Percentiles rank a stretch among this genome's conserved stretches.
Evolutionary conservation across 352 stramenopile genomes (phyloP).

Genomic region (Pythium apleroticum): DNA sequence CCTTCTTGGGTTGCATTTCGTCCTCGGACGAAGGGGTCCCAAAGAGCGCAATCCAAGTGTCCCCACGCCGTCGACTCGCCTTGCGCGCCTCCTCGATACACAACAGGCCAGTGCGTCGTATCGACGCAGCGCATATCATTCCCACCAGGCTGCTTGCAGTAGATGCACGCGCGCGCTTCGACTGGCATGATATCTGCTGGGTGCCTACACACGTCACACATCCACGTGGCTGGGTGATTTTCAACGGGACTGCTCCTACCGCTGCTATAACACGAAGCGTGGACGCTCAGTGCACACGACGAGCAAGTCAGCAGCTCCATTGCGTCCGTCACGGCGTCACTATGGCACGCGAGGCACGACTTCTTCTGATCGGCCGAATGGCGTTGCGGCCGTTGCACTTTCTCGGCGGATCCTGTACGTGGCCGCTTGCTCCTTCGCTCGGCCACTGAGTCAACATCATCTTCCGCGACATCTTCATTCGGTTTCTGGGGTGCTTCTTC

Average conservation of each 20-base stretch:
- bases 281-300: constrained; percentile 11
- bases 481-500: background rate
- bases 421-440: constrained; percentile 19
- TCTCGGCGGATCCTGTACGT: constrained; percentile 11
- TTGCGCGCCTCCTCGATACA: constrained; percentile 1
- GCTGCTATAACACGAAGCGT: constrained; percentile 12
- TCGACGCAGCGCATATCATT: constrained; percentile 16
- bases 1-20: background rate
- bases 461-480: background rate
- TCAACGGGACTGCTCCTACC: background rate
- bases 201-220: constrained; percentile 19
- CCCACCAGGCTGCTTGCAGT: constrained; percentile 13
- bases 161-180: constrained; percentile 15
- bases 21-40: constrained; percentile 9
- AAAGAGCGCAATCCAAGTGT: constrained; percentile 18
- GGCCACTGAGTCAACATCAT: background rate
- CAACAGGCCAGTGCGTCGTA: constrained; percentile 14
- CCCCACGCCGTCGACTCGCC: constrained; percentile 7
- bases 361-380: background rate
- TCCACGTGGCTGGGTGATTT: constrained; percentile 2
- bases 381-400: background rate
- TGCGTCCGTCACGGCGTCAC: background rate
- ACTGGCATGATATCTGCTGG: background rate
- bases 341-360: constrained; percentile 1
- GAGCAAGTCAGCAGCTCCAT: constrained; percentile 5